Conservation (phyloP, 2,329 filamentous ascomycete genomes). For the Aspergillus transmontanensis region DNA sequence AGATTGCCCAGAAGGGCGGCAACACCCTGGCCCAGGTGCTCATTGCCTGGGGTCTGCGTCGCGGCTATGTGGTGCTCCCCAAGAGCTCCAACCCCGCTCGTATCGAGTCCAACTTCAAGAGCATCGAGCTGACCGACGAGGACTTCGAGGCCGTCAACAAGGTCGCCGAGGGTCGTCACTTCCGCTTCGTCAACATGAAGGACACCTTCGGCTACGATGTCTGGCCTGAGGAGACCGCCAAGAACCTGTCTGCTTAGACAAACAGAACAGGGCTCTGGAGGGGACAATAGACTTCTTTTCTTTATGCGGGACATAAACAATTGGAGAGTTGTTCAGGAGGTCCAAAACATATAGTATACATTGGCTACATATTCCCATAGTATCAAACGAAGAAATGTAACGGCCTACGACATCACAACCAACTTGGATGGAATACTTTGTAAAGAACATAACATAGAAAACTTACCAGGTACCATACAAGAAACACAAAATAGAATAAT, state of each 20-base stretch:
- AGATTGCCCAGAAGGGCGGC: slow-evolving; percentile 59
- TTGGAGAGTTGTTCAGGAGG: not conserved
- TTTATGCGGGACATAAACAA: slow-evolving; percentile 24
- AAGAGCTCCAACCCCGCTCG: slow-evolving; percentile 69
- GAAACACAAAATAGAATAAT: not conserved
- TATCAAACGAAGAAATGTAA: slow-evolving; percentile 1
- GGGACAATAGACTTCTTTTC: slow-evolving; percentile 9
- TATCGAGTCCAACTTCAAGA: slow-evolving; percentile 69
- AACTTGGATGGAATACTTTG: not conserved
- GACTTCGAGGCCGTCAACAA: slow-evolving; percentile 63
- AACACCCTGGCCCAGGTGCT: slow-evolving; percentile 64
- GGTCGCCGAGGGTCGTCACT: slow-evolving; percentile 67
- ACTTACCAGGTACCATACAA: slow-evolving; percentile 1
- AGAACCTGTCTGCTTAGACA: slow-evolving; percentile 33
- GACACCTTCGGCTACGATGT: slow-evolving; percentile 76
- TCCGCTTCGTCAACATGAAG: slow-evolving; percentile 80
- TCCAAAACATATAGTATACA: slow-evolving; percentile 5
- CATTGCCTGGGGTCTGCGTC: slow-evolving; percentile 66
- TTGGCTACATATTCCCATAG: not conserved
- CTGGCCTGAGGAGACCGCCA: slow-evolving; percentile 61
- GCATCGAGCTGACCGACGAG: slow-evolving; percentile 59
- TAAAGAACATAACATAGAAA: not conserved
- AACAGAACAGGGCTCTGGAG: not conserved
- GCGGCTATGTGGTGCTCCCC: slow-evolving; percentile 68
- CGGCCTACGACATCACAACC: not conserved